Conservation (phyloP, 768 basidiomycete genomes). For the Termitomyces bulborhizus region DNA sequence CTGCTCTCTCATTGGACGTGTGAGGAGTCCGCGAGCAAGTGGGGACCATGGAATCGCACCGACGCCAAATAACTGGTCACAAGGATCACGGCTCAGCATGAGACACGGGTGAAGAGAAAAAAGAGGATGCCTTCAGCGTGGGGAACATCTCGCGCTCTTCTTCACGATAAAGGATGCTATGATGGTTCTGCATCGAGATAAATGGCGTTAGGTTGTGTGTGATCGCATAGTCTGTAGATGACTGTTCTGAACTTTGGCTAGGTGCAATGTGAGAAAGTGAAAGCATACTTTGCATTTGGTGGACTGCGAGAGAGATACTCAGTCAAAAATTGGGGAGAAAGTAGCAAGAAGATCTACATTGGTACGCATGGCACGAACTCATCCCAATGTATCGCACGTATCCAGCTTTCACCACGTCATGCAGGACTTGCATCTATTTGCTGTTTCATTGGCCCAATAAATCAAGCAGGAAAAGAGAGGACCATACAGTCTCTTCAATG, state of each 20-base stretch:
- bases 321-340: too few species aligned
- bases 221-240: slow-evolving; percentile 45
- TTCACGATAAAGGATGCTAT: slow-evolving; percentile 56
- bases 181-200: slow-evolving; percentile 67
- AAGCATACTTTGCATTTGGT: slow-evolving; percentile 46
- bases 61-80: slow-evolving; percentile 39
- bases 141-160: slow-evolving; percentile 65
- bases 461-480: not conserved
- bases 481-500: slow-evolving; percentile 44
- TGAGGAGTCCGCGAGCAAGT: slow-evolving; percentile 42
- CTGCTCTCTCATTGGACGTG: slow-evolving; percentile 30
- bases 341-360: slow-evolving; percentile 30
- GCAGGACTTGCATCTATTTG: slow-evolving; percentile 55
- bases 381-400: slow-evolving; percentile 60
- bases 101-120: not conserved
- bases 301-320: slow-evolving; percentile 25
- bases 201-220: slow-evolving; percentile 52
- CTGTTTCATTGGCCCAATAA: too few species aligned
- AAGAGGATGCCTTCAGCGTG: slow-evolving; percentile 34
- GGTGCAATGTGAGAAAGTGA: not conserved
- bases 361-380: slow-evolving; percentile 49
- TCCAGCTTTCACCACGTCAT: slow-evolving; percentile 59
- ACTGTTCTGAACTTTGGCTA: too few species aligned
- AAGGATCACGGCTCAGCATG: too few species aligned
- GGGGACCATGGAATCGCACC: slow-evolving; percentile 58